Evolutionary conservation across 257 asterid genomes (phyloP), one percentile per base, ranked within the genome.

Genomic region (Oldenlandia corymbosa): DNA sequence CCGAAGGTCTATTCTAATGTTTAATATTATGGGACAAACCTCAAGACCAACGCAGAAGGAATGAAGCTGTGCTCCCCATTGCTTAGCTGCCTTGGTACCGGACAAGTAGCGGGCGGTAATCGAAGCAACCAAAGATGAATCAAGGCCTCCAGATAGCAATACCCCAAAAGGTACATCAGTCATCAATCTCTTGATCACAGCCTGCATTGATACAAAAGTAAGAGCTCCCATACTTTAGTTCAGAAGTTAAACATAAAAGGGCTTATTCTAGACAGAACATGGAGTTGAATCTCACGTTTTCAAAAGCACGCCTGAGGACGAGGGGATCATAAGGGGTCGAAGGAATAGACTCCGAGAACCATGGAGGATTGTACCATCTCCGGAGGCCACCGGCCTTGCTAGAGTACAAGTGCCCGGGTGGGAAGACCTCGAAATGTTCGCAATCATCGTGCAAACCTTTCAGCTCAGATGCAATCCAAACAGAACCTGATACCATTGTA

Each of bases 91-190:
- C 71, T 85, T 88, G 0, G 97, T 88, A 50, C 84, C 88, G 13
- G 91, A 82, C 73, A 93, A 75, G 78, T 93, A 68, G 34, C 99
- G 97, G 52, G 99, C 79, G n/a, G 99, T 88, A 70, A 93, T 66
- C 20, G 99, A 69, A 30, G 99, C 97, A 49, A 93, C 97, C 66
- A 93, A 65, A 0, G 99, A 93, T 2, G 99, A 93, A 83, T 90
- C 99, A 30, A 93, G 97, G 24, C 97, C 99, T 60, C 99, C 97
- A 3, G 97, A 90, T 12, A 93, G 76, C 75, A 93, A 83, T 76
- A 93, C 99, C 7, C 97, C 97, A 1, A 93, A 93, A 13, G 99
- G 99, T 11, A 90, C 97, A 84, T 93, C 99, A 17, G 94, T 90
- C 99, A 93, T 90, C 47, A 93, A 84, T 80, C 97, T 88, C 64